These are phyloP conservation scores for Triticum timopheevii DNA, from an alignment of 176 grass and related monocot genomes.

Conservation along the genomic window DNA sequence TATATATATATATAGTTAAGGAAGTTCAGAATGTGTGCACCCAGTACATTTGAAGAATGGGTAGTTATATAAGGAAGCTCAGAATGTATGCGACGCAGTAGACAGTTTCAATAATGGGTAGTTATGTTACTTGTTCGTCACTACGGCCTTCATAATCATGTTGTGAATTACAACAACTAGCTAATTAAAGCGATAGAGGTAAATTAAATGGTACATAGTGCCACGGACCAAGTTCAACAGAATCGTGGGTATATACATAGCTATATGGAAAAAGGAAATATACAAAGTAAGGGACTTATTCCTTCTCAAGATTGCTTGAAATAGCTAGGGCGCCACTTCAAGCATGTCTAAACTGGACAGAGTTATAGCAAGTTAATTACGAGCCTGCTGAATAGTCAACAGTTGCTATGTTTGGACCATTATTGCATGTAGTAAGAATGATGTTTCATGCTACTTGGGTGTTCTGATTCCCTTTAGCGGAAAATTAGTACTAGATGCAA, in stretches of 20 bases:
- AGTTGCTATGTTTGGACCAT: background rate
- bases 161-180: background rate
- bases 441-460: background rate
- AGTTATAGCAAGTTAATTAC: background rate
- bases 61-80: background rate
- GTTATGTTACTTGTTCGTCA: background rate
- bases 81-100: background rate
- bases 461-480: background rate
- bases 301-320: background rate
- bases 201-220: background rate
- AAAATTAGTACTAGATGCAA: background rate
- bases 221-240: background rate
- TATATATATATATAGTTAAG: background rate
- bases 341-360: background rate
- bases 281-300: background rate
- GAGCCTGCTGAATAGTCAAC: background rate
- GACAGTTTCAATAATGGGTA: background rate
- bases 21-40: background rate
- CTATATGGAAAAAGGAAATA: background rate
- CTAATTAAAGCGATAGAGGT: background rate
- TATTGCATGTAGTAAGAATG: constrained; percentile 19
- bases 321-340: background rate
- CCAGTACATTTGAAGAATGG: background rate
- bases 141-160: background rate
- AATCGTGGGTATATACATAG: too few relatives aligned